Evolutionary conservation across 805 yeast species (phyloP), one percentile per base, ranked within the genome.

Genomic region (Starmerella roubikii): DNA sequence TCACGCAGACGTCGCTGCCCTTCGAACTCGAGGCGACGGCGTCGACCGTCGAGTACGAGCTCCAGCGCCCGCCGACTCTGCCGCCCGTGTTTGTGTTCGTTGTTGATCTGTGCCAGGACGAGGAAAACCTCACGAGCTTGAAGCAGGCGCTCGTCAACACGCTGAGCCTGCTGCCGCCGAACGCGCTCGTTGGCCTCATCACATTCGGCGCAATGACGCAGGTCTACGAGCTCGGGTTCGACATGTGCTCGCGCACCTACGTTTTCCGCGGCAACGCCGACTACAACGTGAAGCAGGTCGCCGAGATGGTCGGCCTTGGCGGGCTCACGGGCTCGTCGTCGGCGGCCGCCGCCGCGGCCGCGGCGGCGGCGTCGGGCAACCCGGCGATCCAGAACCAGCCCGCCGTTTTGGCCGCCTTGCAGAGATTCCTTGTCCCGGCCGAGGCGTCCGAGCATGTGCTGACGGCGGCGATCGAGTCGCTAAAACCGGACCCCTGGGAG

Each of bases 251-350:
- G 51, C 80, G 79, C 59, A 74, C 81, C 43, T 80, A 72, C 55
- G 81, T 84, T 19, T 88, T 86, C 62, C 74, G 93, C 53, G 96
- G 96, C 42, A 81, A 77, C 56, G 78, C 82, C 57, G 95, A 85
- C 49, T 81, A 85, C 53, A 59, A 69, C 23, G 53, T 65, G 29
- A 67, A 68, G 37, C 70, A 69, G 50, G 54, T 74, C 34, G 69
- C 71, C 42, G 81, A 74, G 38, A 74, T 78, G 64, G 72, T 79
- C 46, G 69, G 78, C 31, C 66, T 72, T 13, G 45, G 44, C 24
- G 29, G 34, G 17, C 29, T 26, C 18, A 33, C 30, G 4, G 16
- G 29, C 29, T 9, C 29, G 18, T 16, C 29, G 18, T 5, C 15
- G 10, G 36, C 16, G n/a, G 19, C 11, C 22, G 10, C 28, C 4